Percentiles rank a stretch among this genome's conserved stretches.
Evolutionary conservation across 768 basidiomycete genomes (phyloP).

Genomic region (Xanthoconium stramineum): DNA sequence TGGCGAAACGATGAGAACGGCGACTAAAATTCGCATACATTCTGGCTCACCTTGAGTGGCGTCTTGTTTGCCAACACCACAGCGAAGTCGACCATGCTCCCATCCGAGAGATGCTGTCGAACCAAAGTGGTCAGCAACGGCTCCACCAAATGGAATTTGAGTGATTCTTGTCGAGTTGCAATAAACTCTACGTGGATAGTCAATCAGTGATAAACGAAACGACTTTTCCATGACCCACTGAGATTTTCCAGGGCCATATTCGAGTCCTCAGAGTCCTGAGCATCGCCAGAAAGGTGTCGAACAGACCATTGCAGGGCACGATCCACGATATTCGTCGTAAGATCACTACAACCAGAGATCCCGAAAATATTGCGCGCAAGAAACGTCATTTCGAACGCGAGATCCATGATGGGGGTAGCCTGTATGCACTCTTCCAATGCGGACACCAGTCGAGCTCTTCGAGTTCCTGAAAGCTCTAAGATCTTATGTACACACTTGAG

Average conservation of each 20-base stretch:
- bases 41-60: constrained; percentile 57
- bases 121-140: constrained; percentile 63
- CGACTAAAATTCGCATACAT: neutral
- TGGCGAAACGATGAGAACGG: neutral
- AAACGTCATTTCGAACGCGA: constrained; percentile 31
- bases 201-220: neutral
- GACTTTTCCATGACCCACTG: constrained; percentile 30
- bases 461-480: constrained; percentile 23
- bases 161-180: constrained; percentile 4
- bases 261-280: constrained; percentile 19
- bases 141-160: constrained; percentile 63
- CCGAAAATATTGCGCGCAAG: constrained; percentile 31
- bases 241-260: constrained; percentile 32
- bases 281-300: constrained; percentile 39
- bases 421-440: constrained; percentile 29
- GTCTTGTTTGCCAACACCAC: constrained; percentile 37
- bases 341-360: constrained; percentile 22
- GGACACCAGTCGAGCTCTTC: constrained; percentile 16
- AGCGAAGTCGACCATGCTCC: constrained; percentile 42
- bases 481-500: constrained; percentile 31
- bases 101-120: constrained; percentile 53
- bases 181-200: constrained; percentile 13
- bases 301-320: constrained; percentile 54
- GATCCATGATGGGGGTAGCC: constrained; percentile 20
- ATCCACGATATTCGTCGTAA: constrained; percentile 37